Base-by-base conservation (phyloP, 1,284 basidiomycete genomes). In the Cutaneotrichosporon dermatis region DNA sequence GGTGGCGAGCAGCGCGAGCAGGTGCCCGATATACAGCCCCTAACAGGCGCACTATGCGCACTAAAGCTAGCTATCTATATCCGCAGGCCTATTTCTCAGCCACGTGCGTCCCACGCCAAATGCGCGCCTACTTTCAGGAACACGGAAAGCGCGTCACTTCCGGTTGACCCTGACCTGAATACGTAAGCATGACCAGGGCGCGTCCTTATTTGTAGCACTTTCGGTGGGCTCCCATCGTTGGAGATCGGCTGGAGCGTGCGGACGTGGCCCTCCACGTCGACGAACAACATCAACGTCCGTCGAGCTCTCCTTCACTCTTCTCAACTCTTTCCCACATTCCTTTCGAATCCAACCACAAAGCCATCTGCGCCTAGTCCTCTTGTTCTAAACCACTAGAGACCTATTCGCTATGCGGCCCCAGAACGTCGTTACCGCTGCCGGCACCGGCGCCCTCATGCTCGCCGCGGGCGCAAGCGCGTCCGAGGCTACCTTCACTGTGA, bases 381-480 rank as follows among this genome's bases (percentile, higher is more conserved):
- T 16, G 16, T 25, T 43, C 8, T 15, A 42, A 25, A 9, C 33
- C 12, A 42, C 41, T 35, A 48, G 25, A 44, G 54, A 52, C 58
- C 44, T 33, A 46, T 15, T 39, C 48, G 45, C 52, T 40, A 77
- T 77, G 76, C 66, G 69, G 61, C 65, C 75, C 49, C 73, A 76
- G 62, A 69, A 69, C 67, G 71, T 75, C 41, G 73, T 73, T 53
- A 62, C 68, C 42, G 72, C 69, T 33, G 76, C 73, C 43, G 72
- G 73, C 54, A 71, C 76, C 15, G 66, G 71, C 50, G 74, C 73
- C 35, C 61, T 75, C 50, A 49, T 76, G 50, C 65, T 75, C 51
- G 72, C 72, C 35, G 76, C 68, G 36, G 61, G 68, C 12, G 68
- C 64, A 10, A 57, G 57, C 41, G 72, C 70, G 4, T 71, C 72